Percentiles rank a stretch among this genome's conserved stretches.
phyloP scores from a whole-genome alignment of 106 monocot genomes.

The Triglochin maritima region DNA sequence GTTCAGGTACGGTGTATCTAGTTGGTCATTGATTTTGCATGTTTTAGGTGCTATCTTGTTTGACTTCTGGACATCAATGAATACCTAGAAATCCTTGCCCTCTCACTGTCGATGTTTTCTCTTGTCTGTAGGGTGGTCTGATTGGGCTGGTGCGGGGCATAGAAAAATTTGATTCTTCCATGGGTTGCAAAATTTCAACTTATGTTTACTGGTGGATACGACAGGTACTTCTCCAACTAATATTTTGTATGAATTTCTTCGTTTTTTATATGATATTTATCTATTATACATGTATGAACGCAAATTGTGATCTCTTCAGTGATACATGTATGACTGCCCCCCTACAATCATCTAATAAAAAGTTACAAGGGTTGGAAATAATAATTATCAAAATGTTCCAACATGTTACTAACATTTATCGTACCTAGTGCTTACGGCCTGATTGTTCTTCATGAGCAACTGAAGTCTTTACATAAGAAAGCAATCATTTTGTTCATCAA shows the following conservation, averaged over 20 bases:
- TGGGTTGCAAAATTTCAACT: constrained; percentile 87
- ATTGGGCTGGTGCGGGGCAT: constrained; percentile 89
- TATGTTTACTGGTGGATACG: constrained; percentile 99
- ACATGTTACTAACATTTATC: too few species aligned
- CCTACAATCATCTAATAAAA: too few species aligned
- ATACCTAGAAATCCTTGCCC: not conserved
- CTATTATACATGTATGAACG: not conserved
- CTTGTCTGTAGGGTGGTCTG: constrained; percentile 64
- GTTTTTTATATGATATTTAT: not conserved
- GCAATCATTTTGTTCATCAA: too few species aligned
- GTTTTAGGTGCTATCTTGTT: not conserved
- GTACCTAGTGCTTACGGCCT: too few species aligned
- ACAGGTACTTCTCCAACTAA: constrained; percentile 35
- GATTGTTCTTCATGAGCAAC: too few species aligned
- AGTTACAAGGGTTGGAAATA: too few species aligned
- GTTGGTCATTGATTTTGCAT: not conserved
- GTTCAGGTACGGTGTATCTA: constrained; percentile 45
- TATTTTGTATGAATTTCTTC: not conserved
- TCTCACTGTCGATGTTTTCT: not conserved
- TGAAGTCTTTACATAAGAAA: too few species aligned
- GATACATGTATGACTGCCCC: too few species aligned
- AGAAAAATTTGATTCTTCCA: constrained; percentile 95
- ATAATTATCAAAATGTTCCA: too few species aligned
- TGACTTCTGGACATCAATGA: not conserved
- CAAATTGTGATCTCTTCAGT: too few species aligned